Conservation (phyloP, 345 rosid genomes). For the Camelina hispida region DNA sequence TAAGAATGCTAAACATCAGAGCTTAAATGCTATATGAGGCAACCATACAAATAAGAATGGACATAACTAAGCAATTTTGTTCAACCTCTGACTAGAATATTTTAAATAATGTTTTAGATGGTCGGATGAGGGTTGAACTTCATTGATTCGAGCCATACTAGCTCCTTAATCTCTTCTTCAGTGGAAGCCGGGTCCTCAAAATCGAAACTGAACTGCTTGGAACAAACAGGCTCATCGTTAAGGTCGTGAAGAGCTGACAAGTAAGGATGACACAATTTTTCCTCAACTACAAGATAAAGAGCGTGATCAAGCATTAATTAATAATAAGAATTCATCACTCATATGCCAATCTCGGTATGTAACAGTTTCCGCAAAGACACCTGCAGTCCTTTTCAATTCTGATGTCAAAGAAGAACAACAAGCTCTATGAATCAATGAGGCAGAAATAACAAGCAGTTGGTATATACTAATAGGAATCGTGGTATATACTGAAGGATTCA, state of each 20-base stretch:
- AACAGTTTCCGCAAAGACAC: constrained; percentile 79
- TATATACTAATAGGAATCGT: constrained; percentile 63
- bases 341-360: neutral
- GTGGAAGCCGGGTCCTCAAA: constrained; percentile 85
- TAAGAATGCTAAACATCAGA: too few species aligned
- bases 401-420: constrained; percentile 82
- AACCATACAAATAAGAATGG: too few species aligned
- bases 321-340: neutral
- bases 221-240: constrained; percentile 84
- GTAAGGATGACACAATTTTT: constrained; percentile 85
- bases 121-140: constrained; percentile 63
- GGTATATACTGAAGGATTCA: constrained; percentile 82
- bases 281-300: constrained; percentile 68
- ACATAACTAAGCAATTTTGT: too few species aligned
- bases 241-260: constrained; percentile 75
- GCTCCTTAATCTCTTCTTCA: constrained; percentile 93
- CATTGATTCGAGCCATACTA: constrained; percentile 84
- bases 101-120: neutral
- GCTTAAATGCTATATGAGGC: too few species aligned
- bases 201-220: constrained; percentile 75
- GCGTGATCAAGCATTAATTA: neutral
- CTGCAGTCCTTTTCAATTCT: constrained; percentile 88
- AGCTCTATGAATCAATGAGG: too few species aligned
- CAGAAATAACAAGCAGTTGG: too few species aligned
- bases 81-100: too few species aligned